Conservation (phyloP, 2,329 filamentous ascomycete species). For the Phyllachora maydis region DNA sequence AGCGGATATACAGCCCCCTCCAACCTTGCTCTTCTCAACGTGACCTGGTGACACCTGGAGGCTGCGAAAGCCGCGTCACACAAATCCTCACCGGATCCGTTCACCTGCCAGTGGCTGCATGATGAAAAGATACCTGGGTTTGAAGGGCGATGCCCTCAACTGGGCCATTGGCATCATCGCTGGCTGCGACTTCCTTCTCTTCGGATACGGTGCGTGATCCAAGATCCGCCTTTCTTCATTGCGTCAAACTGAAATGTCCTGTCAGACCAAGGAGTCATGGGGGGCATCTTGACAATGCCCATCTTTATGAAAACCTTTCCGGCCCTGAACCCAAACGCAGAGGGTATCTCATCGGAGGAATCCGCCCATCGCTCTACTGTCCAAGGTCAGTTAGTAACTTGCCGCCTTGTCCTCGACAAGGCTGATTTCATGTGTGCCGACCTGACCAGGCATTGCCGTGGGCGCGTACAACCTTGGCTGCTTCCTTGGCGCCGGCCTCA, state of each 20-base stretch:
- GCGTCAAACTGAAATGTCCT: neutral
- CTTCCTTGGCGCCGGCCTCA: constrained; percentile 9
- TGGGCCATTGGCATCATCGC: constrained; percentile 51
- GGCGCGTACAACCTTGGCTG: constrained; percentile 13
- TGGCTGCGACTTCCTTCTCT: constrained; percentile 49
- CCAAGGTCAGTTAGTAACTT: constrained; percentile 19
- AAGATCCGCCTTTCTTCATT: neutral
- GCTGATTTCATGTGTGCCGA: neutral
- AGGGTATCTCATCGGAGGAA: constrained; percentile 9
- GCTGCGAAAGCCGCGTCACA: no score
- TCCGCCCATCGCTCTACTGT: constrained; percentile 23
- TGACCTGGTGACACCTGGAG: no score
- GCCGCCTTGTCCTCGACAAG: no score
- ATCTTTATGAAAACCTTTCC: constrained; percentile 36
- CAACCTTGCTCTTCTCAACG: no score
- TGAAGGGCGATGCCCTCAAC: constrained; percentile 44
- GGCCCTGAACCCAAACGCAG: constrained; percentile 23
- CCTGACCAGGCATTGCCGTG: constrained; percentile 11
- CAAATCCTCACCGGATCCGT: no score
- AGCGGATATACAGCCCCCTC: no score
- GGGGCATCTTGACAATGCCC: constrained; percentile 49
- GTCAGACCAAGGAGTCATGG: constrained; percentile 55
- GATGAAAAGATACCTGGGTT: constrained; percentile 34
- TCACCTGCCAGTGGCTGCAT: no score
- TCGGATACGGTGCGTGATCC: constrained; percentile 26